Base-by-base conservation (phyloP, 164 flowering plant species). In the Aristolochia contorta region DNA sequence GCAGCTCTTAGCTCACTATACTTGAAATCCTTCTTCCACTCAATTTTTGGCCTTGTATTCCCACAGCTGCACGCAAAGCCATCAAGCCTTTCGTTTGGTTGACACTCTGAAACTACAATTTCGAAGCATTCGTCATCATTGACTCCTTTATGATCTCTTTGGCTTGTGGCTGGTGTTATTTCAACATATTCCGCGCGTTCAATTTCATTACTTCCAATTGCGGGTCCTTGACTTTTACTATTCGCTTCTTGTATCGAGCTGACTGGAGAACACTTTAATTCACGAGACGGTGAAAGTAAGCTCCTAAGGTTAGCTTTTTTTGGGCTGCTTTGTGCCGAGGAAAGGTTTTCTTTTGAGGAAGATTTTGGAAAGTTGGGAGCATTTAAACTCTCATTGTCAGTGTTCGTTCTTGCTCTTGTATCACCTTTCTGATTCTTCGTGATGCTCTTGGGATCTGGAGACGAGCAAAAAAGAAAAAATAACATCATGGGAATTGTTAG, bases 1-100 rank as follows among this genome's bases (percentile, higher is more conserved):
- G 87, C 87, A 12, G 54, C 69, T 46, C 67, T 64, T 15, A 82
- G 76, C 70, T 82, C 83, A 7, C 77, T 69, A 57, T 64, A 75
- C 32, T 69, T 73, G 74, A 80, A 80, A 58, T 75, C 77, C 47
- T 65, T 74, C 51, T 33, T 71, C 69, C 70, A 67, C 61, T 75
- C 79, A 21, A 66, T 60, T 59, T 32, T 69, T 20, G 83, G 84
- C 21, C 87, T 69, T 50, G 47, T 69, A 32, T 77, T 82, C 49
- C 52, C 54, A 77, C 89, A 84, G n/a, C 58, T 45, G 19, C 78
- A 37, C 1, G 12, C 43, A 37, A 47, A 58, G 83, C 77, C n/a
- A 62, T 49, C 18, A 76, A 71, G 55, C 25, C 37, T 55, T 55
- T 14, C 30, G 2, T 15, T 12, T 25, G 24, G 32, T 55, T 25